A percentile compares a stretch with the other conserved stretches of the same genome.
phyloP scores from a whole-genome alignment of 2,329 filamentous ascomycete species.

The Penicillium sp. region DNA sequence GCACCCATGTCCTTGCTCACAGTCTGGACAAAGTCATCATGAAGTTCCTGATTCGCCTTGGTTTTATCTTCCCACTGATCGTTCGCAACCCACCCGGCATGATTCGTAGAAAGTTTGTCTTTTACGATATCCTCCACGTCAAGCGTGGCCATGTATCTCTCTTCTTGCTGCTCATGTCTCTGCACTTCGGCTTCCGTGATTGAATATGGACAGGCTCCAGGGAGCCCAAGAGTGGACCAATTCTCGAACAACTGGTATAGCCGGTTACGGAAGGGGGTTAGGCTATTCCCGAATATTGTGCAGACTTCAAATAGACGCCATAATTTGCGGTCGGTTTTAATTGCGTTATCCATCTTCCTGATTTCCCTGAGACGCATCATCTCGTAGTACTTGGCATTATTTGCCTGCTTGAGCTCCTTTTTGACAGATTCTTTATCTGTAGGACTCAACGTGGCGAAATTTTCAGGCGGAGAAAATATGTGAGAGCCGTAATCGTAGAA shows the following conservation, averaged over 20 bases:
- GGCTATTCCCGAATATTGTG: background rate
- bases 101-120: background rate
- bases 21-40: background rate
- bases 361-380: background rate
- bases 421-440: background rate
- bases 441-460: background rate
- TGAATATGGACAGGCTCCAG: background rate
- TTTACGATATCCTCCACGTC: background rate
- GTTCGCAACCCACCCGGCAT: background rate
- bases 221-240: background rate
- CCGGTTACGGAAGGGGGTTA: background rate
- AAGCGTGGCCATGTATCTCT: background rate
- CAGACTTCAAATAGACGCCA: background rate
- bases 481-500: constrained; percentile 18
- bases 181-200: background rate
- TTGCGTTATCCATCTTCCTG: background rate
- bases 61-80: background rate
- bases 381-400: background rate
- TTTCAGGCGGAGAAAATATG: background rate
- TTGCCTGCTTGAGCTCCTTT: background rate
- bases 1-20: background rate
- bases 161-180: background rate
- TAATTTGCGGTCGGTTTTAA: background rate
- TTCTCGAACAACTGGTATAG: background rate
- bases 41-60: background rate